Base-by-base conservation (phyloP, 2,329 filamentous ascomycete species). In the Scytalidium sp. region DNA sequence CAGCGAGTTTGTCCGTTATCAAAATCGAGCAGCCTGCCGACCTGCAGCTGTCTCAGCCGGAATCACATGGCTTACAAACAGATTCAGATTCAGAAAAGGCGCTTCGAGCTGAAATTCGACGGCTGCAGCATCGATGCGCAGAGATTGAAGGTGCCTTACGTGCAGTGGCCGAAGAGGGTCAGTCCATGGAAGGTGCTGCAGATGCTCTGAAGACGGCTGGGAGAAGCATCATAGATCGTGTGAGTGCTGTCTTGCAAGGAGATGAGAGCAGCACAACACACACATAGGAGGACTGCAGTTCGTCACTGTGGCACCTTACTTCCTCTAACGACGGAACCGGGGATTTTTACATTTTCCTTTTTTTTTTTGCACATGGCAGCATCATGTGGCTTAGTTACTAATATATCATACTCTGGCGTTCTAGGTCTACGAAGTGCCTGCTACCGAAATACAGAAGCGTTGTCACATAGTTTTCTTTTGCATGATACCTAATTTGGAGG, bases 61-160 rank as follows among this genome's bases (percentile, higher is more conserved):
- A 15, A 36, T 15, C 32, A 36, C 32, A 36, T 5, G 11, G 32
- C 5, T 36, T 36, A 36, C 32, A 15, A 15, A 36, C 32, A 36
- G 40, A 41, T 13, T 8, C 42, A 19, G 53, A 58, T 10, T 43
- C 46, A 13, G 49, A 52, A 3, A 25, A 50, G 36, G 47, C 50
- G n/a, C 55, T 64, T 9, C 56, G 50, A 44, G 50, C 52, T 40
- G 61, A 65, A 41, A 54, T 64, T 10, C 50, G 45, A 27, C 56
- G 54, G 3, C 50, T 65, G 15, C 57, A 54, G 22, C 49, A 32
- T 41, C 59, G 60, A 40, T 64, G 59, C 48, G 45, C 47, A 11
- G 59, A 60, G 39, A 53, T 58, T 19, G 62, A 64, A 48, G 46
- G 49, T 22, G 49, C 57, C 3, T 47, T 65, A 39, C 52, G 54